Evolutionary conservation across 2,329 filamentous ascomycete species (phyloP).

Genomic region (Lasiodiplodia citricola): DNA sequence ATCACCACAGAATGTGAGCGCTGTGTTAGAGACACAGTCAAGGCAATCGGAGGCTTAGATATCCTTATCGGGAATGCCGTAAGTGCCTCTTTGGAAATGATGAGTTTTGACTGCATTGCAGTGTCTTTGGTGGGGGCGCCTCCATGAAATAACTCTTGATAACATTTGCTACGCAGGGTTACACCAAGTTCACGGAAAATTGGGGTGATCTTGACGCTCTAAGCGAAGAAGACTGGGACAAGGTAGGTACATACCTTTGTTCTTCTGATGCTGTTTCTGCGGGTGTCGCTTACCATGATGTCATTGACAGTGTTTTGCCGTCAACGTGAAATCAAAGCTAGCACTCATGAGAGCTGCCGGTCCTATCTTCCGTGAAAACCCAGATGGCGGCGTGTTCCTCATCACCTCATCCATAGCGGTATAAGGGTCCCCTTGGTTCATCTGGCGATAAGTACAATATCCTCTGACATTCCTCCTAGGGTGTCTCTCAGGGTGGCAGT

Average conservation of each 20-base stretch:
- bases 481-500: slow-evolving; percentile 57
- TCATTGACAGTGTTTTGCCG: slow-evolving; percentile 59
- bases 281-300: slow-evolving; percentile 17
- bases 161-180: slow-evolving; percentile 53
- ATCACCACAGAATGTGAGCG: slow-evolving; percentile 62
- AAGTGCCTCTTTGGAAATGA: slow-evolving; percentile 31
- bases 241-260: slow-evolving; percentile 44
- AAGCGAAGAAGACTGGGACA: slow-evolving; percentile 68
- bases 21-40: slow-evolving; percentile 64
- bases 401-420: slow-evolving; percentile 68
- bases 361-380: slow-evolving; percentile 64
- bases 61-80: slow-evolving; percentile 78
- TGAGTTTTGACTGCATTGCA: not conserved
- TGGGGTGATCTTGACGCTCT: slow-evolving; percentile 65
- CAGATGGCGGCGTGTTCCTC: slow-evolving; percentile 67
- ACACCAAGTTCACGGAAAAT: slow-evolving; percentile 62
- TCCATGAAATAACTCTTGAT: not conserved
- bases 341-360: slow-evolving; percentile 62
- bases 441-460: too few species aligned
- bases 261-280: slow-evolving; percentile 15
- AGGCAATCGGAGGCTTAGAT: slow-evolving; percentile 72
- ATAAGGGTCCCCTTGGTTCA: slow-evolving; percentile 29
- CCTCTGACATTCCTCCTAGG: slow-evolving; percentile 39
- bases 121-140: not conserved
- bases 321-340: slow-evolving; percentile 62